These are phyloP conservation scores for Pythium coloratum DNA, from an alignment of 352 stramenopile species.

Conservation along the genomic window DNA sequence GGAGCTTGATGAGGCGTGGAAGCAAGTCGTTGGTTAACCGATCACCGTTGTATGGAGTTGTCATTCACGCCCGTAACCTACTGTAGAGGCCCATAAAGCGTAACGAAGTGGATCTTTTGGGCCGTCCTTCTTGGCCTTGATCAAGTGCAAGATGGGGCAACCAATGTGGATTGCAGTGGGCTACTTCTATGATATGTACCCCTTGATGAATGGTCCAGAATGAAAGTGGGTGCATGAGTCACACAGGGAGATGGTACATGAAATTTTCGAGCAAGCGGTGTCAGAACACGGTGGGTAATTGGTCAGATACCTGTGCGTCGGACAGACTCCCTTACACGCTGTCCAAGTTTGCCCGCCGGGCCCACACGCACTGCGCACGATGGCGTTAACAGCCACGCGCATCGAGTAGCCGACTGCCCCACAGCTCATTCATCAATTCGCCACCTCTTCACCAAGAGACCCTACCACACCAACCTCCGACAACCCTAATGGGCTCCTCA, in stretches of 20 bases:
- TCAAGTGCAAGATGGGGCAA: no score
- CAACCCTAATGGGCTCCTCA: neutral
- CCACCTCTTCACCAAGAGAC: neutral
- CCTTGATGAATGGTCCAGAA: neutral
- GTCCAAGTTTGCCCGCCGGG: no score
- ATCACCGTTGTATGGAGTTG: no score
- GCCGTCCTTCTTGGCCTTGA: no score
- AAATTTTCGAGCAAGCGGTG: neutral
- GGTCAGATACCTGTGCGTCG: no score
- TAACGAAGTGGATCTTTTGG: no score
- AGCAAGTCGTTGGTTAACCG: constrained; percentile 4
- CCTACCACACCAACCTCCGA: neutral
- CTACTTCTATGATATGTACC: neutral
- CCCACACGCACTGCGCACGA: no score
- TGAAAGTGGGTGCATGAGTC: neutral
- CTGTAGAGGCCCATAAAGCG: no score
- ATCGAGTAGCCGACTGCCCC: neutral
- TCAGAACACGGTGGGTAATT: neutral
- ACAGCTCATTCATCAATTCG: neutral
- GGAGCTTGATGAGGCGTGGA: constrained; percentile 13
- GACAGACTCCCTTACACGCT: no score
- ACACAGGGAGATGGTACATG: neutral
- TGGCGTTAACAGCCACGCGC: no score
- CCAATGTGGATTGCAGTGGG: no score
- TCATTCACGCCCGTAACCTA: no score